Evolutionary conservation across 2,329 filamentous ascomycete species (phyloP).

Genomic region (Epicoccum nigrum): DNA sequence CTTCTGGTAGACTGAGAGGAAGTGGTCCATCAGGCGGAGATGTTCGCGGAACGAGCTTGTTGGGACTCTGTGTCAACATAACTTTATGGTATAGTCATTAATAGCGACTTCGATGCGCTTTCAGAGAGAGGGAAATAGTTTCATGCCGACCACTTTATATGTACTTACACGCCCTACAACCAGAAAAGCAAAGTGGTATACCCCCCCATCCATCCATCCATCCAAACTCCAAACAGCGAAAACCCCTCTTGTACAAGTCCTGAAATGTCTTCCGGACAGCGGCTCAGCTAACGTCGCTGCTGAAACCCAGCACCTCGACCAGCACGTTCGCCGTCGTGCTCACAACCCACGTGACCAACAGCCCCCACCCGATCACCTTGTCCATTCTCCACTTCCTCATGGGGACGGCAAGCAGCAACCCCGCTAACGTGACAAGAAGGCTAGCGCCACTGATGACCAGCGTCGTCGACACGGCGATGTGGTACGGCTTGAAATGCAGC

Average conservation of each 20-base stretch:
- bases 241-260: too few species aligned
- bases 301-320: constrained; percentile 67
- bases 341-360: constrained; percentile 80
- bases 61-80: too few species aligned
- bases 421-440: constrained; percentile 77
- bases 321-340: constrained; percentile 83
- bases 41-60: too few species aligned
- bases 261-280: too few species aligned
- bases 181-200: background rate
- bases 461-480: constrained; percentile 82
- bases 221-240: too few species aligned
- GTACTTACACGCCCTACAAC: background rate
- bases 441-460: constrained; percentile 86
- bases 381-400: constrained; percentile 47
- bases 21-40: too few species aligned
- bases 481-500: constrained; percentile 75
- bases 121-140: too few species aligned
- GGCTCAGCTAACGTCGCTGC: constrained; percentile 35
- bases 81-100: too few species aligned
- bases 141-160: too few species aligned
- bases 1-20: too few species aligned
- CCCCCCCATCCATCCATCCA: too few species aligned
- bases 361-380: constrained; percentile 69
- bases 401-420: constrained; percentile 80
- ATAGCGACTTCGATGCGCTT: too few species aligned